phyloP scores from a whole-genome alignment of 1,139 yeast genomes.

The Taphrina flavorubra region DNA sequence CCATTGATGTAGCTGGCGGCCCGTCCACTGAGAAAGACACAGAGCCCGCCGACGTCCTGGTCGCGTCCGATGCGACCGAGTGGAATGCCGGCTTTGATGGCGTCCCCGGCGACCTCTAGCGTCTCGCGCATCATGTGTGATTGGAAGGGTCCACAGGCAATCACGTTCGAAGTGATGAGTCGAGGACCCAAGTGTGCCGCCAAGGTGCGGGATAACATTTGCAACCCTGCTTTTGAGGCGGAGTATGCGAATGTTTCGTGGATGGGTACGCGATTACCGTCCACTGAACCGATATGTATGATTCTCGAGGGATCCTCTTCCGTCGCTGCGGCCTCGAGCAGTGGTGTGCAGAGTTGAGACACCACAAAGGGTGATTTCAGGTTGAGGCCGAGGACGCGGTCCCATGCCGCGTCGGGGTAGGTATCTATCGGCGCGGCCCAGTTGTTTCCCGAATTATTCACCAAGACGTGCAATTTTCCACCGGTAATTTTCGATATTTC shows the following conservation, averaged over 20 bases:
- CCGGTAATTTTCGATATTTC: conserved; percentile 56
- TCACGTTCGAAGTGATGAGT: conserved; percentile 67
- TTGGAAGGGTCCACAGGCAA: conserved; percentile 85
- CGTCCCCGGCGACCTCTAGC: conserved; percentile 60
- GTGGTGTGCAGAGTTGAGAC: conserved; percentile 66
- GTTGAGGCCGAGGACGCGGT: conserved; percentile 64
- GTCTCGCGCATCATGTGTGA: conserved; percentile 75
- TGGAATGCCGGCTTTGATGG: conserved; percentile 58
- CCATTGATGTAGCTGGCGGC: conserved; percentile 73
- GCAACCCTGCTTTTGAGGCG: conserved; percentile 79
- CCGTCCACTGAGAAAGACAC: conserved; percentile 64
- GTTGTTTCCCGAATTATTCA: conserved; percentile 81
- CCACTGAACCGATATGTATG: conserved; percentile 70
- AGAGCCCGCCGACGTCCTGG: conserved; percentile 66
- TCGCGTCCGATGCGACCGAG: conserved; percentile 67
- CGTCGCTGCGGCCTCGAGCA: conserved; percentile 63
- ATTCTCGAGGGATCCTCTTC: conserved; percentile 69
- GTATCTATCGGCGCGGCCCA: conserved; percentile 74
- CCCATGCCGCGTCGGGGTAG: conserved; percentile 68
- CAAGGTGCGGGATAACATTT: conserved; percentile 69
- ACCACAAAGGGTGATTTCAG: conserved; percentile 73
- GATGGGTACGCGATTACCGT: conserved; percentile 48
- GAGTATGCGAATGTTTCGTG: conserved; percentile 61
- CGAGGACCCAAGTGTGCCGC: conserved; percentile 75
- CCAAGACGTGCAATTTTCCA: conserved; percentile 61